Percentiles rank a stretch among this genome's conserved stretches.
These are phyloP conservation scores for Chytriomyces confervae DNA, from an alignment of 192 early-diverging fungal species.

Conservation along the genomic window DNA sequence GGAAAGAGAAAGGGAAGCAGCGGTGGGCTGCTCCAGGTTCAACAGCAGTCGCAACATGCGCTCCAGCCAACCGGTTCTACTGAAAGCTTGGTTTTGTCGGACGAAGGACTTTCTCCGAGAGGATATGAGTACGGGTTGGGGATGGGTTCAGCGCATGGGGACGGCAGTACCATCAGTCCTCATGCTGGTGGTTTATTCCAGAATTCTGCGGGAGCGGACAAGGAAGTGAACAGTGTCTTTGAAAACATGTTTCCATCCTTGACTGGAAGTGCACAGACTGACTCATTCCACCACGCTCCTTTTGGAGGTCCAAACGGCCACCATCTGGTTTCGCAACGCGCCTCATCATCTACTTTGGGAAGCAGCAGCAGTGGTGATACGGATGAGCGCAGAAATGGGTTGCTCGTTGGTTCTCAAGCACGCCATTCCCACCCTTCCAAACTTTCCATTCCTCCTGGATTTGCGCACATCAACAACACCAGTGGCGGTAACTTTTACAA, in stretches of 20 bases:
- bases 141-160: neutral
- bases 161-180: conserved; percentile 22
- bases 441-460: conserved; percentile 9
- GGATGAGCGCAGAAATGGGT: neutral
- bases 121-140: neutral
- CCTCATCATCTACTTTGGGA: conserved; percentile 28
- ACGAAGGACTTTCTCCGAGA: conserved; percentile 17
- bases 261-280: neutral
- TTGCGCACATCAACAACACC: neutral
- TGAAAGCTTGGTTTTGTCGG: neutral
- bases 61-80: neutral
- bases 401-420: neutral
- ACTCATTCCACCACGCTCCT: neutral
- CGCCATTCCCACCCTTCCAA: neutral
- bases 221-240: conserved; percentile 15
- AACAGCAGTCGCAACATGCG: neutral
- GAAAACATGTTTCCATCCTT: conserved; percentile 16
- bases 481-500: neutral
- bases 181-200: conserved; percentile 15
- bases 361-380: conserved; percentile 1
- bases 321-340: conserved; percentile 17
- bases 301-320: neutral
- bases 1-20: conserved; percentile 48
- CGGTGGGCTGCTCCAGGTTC: neutral
- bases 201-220: neutral